These are phyloP conservation scores for Extremus antarcticus DNA, from an alignment of 495 filamentous ascomycete species.

Conservation along the genomic window DNA sequence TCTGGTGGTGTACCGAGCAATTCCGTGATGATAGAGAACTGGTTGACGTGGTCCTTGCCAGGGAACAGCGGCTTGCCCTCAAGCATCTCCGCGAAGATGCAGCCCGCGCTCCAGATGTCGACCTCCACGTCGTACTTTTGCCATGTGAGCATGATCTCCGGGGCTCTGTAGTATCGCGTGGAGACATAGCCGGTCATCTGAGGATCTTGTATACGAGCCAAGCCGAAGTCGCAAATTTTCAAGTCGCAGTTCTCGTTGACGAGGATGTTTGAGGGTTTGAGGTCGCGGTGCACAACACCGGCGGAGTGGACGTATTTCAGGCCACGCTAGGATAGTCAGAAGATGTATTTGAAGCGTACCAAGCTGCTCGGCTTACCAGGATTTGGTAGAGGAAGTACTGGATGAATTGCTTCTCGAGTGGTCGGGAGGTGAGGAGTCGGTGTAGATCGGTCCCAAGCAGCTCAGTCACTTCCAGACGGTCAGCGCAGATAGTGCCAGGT, in stretches of 20 bases:
- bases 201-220: conserved; percentile 97
- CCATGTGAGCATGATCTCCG: conserved; percentile 99
- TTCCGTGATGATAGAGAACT: conserved; percentile 99
- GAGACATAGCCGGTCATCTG: conserved; percentile 99
- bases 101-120: conserved; percentile 98
- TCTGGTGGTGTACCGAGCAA: conserved; percentile 94
- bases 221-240: conserved; percentile 98
- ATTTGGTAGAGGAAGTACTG: conserved; percentile 99
- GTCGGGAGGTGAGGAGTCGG: conserved; percentile 85
- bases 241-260: conserved; percentile 99
- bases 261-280: conserved; percentile 97
- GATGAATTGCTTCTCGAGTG: conserved; percentile 97
- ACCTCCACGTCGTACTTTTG: conserved; percentile 99
- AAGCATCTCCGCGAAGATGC: conserved; percentile 98
- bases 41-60: conserved; percentile 97
- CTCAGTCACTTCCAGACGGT: conserved; percentile 94
- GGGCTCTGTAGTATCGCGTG: conserved; percentile 94
- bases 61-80: conserved; percentile 98
- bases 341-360: neutral
- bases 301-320: conserved; percentile 99
- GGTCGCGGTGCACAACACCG: conserved; percentile 91
- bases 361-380: conserved; percentile 49
- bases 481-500: conserved; percentile 18
- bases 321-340: conserved; percentile 54
- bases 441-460: conserved; percentile 94